Evolutionary conservation across 164 flowering plant species (phyloP), one percentile per base, ranked within the genome.

Genomic region (Dillenia turbinata): DNA sequence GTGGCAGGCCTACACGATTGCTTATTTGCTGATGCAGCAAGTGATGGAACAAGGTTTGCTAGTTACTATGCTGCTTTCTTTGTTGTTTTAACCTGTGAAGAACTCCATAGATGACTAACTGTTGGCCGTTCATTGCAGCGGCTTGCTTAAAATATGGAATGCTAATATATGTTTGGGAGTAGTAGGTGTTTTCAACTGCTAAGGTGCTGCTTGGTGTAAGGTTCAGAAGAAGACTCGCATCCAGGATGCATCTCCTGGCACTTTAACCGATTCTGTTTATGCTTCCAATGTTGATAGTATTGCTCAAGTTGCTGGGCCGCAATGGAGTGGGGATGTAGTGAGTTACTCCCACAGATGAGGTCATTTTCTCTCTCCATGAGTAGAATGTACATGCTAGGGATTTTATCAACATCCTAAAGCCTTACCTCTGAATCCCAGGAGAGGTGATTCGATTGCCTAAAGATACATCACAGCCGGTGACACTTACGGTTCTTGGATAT

Each of bases 171-270:
- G 81, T 66, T 67, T 87, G 22, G 97, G 98, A 9, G 82, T 94
- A 63, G 96, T 91, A 49, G 97, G 98, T 49, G 93, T 87, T 45
- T 94, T 90, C 77, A 94, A 94, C 75, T 94, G 98, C 81, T 96
- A 94, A 77, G 98, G 98, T 63, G 98, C 98, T 22, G 97, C 93
- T 13, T 94, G 96, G 97, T 89, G 95, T 85, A 87, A 79, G 77
- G 64, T 77, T 45, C 67, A 57, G 1, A 94, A 94, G 81, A 94
- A 82, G 69, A 91, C 88, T 10, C 90, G 87, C 56, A 87, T 93
- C 49, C 98, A 93, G 61, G 90, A 93, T 60, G 67, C 66, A 12
- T 73, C 87, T n/a, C 97, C 98, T 15, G 89, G 87, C 14, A 87
- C 90, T 17, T 86, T 90, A 53, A 76, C 89, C 11, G 77, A 77